These are phyloP conservation scores for Chaetoceros muelleri DNA, from an alignment of 108 stramenopile genomes.

Conservation along the genomic window DNA sequence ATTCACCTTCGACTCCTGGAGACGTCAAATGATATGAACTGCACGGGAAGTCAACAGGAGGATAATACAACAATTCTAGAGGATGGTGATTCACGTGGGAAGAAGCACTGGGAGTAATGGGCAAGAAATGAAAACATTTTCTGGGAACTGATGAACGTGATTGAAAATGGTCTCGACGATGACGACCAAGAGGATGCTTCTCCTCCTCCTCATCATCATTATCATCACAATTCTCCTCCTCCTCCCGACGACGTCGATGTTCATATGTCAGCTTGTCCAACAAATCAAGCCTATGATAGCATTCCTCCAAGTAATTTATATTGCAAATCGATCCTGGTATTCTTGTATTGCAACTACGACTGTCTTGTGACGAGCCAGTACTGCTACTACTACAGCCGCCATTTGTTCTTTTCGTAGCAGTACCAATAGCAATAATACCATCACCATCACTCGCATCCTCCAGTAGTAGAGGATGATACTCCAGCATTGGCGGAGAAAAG, in stretches of 20 bases:
- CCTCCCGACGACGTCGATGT: no score
- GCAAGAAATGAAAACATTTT: constrained; percentile 39
- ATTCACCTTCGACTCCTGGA: constrained; percentile 23
- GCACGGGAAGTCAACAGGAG: constrained; percentile 51
- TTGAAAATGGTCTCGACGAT: not conserved
- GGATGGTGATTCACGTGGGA: constrained; percentile 6
- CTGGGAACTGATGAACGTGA: constrained; percentile 24
- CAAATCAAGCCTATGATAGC: constrained; percentile 19
- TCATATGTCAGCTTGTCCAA: constrained; percentile 18
- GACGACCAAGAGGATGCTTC: constrained; percentile 1
- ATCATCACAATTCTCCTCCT: not conserved
- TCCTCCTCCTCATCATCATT: no score
- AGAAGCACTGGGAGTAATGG: constrained; percentile 25
- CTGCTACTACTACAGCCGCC: no score
- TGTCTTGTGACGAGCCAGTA: no score
- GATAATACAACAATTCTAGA: constrained; percentile 16
- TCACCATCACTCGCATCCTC: no score
- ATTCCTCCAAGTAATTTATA: constrained; percentile 18
- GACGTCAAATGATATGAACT: constrained; percentile 34
- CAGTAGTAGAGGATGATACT: no score
- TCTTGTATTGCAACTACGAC: no score
- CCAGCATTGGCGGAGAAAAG: no score
- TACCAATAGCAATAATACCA: no score
- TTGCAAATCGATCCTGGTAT: no score
- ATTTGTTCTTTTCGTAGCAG: no score